These are phyloP conservation scores for Bombardia bombarda DNA, from an alignment of 495 filamentous ascomycete genomes.

Conservation along the genomic window DNA sequence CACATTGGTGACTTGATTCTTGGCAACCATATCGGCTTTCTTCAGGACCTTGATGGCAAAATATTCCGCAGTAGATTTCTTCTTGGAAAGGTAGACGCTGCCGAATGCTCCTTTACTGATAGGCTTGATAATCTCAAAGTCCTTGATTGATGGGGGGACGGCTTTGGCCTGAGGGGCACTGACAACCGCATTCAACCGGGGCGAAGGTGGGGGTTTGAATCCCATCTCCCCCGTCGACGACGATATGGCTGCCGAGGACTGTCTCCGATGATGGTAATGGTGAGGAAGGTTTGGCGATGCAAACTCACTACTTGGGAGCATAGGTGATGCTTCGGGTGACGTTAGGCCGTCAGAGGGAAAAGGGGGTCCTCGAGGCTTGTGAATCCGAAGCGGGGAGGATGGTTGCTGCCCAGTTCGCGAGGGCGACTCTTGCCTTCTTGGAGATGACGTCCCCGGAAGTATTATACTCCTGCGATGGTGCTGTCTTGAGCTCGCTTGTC, in stretches of 20 bases:
- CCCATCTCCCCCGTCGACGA: constrained; percentile 42
- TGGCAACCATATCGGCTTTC: constrained; percentile 99
- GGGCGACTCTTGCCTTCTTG: constrained; percentile 80
- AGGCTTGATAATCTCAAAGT: constrained; percentile 98
- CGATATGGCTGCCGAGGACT: constrained; percentile 84
- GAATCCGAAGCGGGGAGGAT: constrained; percentile 78
- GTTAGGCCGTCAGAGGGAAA: constrained; percentile 64
- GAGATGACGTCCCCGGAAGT: constrained; percentile 64
- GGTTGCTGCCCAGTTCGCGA: constrained; percentile 62
- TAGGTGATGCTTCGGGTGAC: constrained; percentile 84
- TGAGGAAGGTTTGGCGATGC: constrained; percentile 52
- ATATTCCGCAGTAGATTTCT: constrained; percentile 96
- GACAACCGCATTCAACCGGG: constrained; percentile 64
- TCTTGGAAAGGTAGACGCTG: constrained; percentile 94
- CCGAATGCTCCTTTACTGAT: constrained; percentile 99
- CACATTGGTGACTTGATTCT: constrained; percentile 98
- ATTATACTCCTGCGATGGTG: constrained; percentile 78
- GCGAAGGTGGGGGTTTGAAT: constrained; percentile 66
- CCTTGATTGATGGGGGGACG: constrained; percentile 90
- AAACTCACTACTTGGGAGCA: constrained; percentile 73
- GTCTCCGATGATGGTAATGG: constrained; percentile 73
- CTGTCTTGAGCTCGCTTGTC: constrained; percentile 62
- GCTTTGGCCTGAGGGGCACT: constrained; percentile 67
- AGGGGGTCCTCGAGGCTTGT: constrained; percentile 70
- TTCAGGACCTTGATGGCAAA: constrained; percentile 97